These are phyloP conservation scores for Penicillium griseofulvum DNA, from an alignment of 2,329 filamentous ascomycete species.

Conservation along the genomic window DNA sequence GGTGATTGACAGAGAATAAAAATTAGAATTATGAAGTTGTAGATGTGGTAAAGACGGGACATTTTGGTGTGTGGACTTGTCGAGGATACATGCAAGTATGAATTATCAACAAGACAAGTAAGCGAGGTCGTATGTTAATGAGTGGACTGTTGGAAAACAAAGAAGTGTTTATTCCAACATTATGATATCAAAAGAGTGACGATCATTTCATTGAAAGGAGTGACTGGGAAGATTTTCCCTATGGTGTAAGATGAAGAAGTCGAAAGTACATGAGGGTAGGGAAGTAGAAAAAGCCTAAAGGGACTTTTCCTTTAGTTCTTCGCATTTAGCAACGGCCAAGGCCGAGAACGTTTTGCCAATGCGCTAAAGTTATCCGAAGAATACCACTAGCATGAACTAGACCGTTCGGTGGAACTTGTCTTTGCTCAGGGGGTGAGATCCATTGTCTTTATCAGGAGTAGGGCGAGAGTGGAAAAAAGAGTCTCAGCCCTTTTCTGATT, in stretches of 20 bases:
- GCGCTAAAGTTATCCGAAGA: background rate
- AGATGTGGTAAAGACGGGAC: conserved; percentile 10
- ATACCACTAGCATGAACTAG: conserved; percentile 22
- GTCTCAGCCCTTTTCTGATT: no score
- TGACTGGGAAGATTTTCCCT: background rate
- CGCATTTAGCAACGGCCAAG: conserved; percentile 9
- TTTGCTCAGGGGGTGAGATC: no score
- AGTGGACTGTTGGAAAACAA: conserved; percentile 1
- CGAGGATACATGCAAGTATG: background rate
- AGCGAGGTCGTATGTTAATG: background rate
- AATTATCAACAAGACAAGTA: background rate
- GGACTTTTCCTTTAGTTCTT: background rate
- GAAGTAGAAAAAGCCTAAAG: background rate
- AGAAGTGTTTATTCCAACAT: conserved; percentile 1
- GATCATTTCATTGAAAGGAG: background rate
- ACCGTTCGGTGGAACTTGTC: conserved; percentile 21
- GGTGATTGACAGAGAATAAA: conserved; percentile 18
- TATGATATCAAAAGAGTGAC: background rate
- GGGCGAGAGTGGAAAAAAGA: no score
- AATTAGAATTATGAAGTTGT: conserved; percentile 24
- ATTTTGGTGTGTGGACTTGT: conserved; percentile 2
- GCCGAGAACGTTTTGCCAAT: conserved; percentile 8
- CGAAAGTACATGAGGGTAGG: background rate
- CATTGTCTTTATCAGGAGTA: no score
- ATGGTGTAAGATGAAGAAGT: background rate